Evolutionary conservation across 305 asterid genomes (phyloP), one percentile per base, ranked within the genome.

Genomic region (Fraxinus sp.): DNA sequence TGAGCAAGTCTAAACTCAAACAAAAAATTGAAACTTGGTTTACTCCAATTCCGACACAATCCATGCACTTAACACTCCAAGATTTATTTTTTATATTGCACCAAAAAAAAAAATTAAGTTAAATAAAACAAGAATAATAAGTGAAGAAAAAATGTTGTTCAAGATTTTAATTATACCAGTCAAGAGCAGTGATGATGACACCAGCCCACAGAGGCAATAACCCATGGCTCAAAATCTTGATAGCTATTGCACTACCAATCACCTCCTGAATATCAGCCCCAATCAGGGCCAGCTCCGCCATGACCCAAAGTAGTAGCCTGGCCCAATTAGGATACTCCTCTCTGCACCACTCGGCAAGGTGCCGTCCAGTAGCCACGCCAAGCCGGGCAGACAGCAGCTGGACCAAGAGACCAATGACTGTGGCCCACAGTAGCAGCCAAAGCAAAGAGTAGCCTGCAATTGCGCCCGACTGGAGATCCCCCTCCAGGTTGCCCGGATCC

Each of bases 251-350:
- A 83, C 98, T 94, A 33, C 99, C 99, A 84, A 95, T 94, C 1
- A 95, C 98, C 90, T 95, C 98, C 86, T 95, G 98, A 83, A 95
- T 95, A 85, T 95, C 98, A 4, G 98, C 87, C 10, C 98, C 98
- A 80, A 95, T 90, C 18, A 95, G 82, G 26, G 99, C 99, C 71
- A 95, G 79, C 87, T 95, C 99, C 9, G 98, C 92, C 99, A 95
- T 95, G 83, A 93, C 55, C 99, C 99, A 95, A 2, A 95, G 88
- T 84, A 93, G 78, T 82, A 90, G 52, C 83, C 95, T 85, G 3
- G 99, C 99, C 99, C 99, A 95, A 73, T 81, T 86, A 0, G 99
- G 99, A 80, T 95, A 95, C 92, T 94, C 98, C 22, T 94, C 97
- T 46, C 99, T 89, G 85, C 99, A 95, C 49, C 90, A 85, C 90